Evolutionary conservation across 2,329 filamentous ascomycete species (phyloP).

Genomic region (Aureobasidium subglaciale): DNA sequence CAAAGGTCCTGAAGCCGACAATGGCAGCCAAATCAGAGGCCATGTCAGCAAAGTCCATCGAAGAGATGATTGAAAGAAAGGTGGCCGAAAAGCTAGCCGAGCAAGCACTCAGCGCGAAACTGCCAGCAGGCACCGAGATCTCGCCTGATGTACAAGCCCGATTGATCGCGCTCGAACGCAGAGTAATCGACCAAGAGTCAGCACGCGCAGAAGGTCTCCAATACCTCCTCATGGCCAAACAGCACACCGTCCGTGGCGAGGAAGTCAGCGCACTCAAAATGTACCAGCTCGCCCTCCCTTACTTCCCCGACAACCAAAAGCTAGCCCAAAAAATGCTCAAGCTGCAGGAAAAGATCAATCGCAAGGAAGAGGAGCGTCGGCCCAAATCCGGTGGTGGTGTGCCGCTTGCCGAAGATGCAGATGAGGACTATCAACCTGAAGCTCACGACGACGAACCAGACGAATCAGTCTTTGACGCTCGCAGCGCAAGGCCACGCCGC

Average conservation of each 20-base stretch:
- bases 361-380: conserved; percentile 22
- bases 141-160: conserved; percentile 73
- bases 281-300: conserved; percentile 77
- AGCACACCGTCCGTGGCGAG: conserved; percentile 79
- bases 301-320: conserved; percentile 80
- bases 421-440: neutral
- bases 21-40: conserved; percentile 25
- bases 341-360: conserved; percentile 45
- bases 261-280: conserved; percentile 71
- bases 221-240: conserved; percentile 81
- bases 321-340: conserved; percentile 50
- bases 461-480: neutral
- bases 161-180: conserved; percentile 75
- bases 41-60: conserved; percentile 61
- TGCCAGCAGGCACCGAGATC: conserved; percentile 42
- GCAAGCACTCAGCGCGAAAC: conserved; percentile 54
- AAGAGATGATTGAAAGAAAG: conserved; percentile 86
- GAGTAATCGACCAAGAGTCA: conserved; percentile 65
- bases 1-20: conserved; percentile 32
- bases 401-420: neutral
- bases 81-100: conserved; percentile 82
- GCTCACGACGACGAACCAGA: conserved; percentile 16
- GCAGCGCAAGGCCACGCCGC: neutral
- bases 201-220: conserved; percentile 79
- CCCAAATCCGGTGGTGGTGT: neutral